phyloP scores from a whole-genome alignment of 2,329 filamentous ascomycete species.

The Sporothrix pallida region DNA sequence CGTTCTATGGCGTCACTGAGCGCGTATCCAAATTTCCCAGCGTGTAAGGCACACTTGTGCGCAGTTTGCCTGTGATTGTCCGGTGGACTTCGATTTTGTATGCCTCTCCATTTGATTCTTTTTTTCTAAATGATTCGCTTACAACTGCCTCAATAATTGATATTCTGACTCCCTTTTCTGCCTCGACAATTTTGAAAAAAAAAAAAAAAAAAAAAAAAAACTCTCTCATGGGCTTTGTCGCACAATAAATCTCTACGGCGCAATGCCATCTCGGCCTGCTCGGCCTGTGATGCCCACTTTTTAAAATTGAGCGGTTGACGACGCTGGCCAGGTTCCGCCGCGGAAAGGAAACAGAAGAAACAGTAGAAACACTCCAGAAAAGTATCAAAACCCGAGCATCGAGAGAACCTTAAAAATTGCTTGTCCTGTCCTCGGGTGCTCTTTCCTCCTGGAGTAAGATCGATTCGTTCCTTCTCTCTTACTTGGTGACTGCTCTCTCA shows the following conservation, averaged over 20 bases:
- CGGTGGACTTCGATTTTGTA: no score
- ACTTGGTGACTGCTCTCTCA: neutral
- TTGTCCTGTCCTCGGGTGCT: neutral
- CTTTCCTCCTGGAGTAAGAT: neutral
- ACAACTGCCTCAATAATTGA: neutral
- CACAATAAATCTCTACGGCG: neutral
- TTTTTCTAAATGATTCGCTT: neutral
- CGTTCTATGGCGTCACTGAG: conserved; percentile 11
- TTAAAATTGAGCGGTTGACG: conserved; percentile 22
- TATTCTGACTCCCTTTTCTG: neutral
- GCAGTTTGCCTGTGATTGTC: neutral
- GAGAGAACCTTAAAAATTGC: neutral
- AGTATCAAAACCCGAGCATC: neutral
- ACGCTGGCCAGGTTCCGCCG: neutral
- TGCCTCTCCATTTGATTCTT: no score
- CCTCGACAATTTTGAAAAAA: no score
- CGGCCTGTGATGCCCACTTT: conserved; percentile 20
- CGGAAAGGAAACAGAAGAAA: neutral
- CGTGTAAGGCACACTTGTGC: neutral
- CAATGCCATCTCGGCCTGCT: conserved; percentile 13
- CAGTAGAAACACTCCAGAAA: neutral
- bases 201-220: no score
- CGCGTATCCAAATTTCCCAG: conserved; percentile 23
- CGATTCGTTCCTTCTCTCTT: neutral
- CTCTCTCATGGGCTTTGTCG: neutral